Evolutionary conservation across 805 yeast species (phyloP).

Genomic region (Suhomyces tanzawaensis): DNA sequence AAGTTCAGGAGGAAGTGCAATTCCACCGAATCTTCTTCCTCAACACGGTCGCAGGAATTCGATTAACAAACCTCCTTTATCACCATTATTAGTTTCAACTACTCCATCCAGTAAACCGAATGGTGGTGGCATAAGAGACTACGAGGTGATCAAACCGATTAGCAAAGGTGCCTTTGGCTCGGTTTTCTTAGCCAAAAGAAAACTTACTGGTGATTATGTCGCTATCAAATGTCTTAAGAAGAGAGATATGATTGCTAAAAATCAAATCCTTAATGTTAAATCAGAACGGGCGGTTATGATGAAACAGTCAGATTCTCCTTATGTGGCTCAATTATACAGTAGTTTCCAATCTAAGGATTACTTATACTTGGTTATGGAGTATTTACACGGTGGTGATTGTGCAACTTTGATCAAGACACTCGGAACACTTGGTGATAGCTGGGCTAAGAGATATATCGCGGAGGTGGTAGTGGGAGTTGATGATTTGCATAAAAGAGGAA

Average conservation of each 20-base stretch:
- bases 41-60: conserved; percentile 2
- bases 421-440: conserved; percentile 79
- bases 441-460: conserved; percentile 84
- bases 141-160: conserved; percentile 87
- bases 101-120: conserved; percentile 51
- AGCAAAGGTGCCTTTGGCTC: conserved; percentile 98
- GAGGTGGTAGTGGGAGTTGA: conserved; percentile 89
- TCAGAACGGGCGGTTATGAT: conserved; percentile 98
- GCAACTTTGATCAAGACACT: conserved; percentile 80
- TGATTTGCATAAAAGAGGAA: conserved; percentile 83
- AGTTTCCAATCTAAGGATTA: conserved; percentile 88
- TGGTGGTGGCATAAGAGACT: conserved; percentile 77
- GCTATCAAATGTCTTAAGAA: conserved; percentile 92
- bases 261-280: conserved; percentile 91
- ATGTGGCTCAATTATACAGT: conserved; percentile 84
- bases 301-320: conserved; percentile 91
- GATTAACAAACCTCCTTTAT: conserved; percentile 58
- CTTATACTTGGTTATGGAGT: conserved; percentile 93
- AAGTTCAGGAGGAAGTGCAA: conserved; percentile 17
- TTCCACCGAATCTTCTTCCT: background rate
- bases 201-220: conserved; percentile 87
- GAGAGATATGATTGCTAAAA: conserved; percentile 94
- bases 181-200: conserved; percentile 81
- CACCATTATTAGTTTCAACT: conserved; percentile 74
- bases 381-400: conserved; percentile 92